Evolutionary conservation across 2,329 filamentous ascomycete species (phyloP), one percentile per base, ranked within the genome.

Genomic region (Fusarium tupiense): DNA sequence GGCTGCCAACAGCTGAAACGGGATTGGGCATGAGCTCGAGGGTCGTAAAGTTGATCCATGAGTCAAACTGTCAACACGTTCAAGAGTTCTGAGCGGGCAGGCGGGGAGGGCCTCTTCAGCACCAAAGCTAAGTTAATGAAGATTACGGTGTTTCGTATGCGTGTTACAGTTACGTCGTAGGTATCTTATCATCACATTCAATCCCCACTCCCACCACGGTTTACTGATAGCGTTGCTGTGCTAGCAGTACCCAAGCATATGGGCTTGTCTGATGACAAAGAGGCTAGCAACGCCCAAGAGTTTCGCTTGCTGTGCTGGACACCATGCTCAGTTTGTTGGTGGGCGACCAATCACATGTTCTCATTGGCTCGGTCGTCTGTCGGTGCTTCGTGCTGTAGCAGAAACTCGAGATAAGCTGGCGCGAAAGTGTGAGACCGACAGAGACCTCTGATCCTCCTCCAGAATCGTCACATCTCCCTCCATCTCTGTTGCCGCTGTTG

Each of bases 261-360:
- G 46, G 66, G 44, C 61, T 75, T 64, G 65, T 69, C 70, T 72
- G 70, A 69, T 67, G 58, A 50, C 50, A 61, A 58, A 53, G 56
- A 58, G 47, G 66, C 50, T 64, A 61, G 57, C 56, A 54, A 65
- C 19, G 43, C 35, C 37, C 16, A 67, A 67, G 43, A 53, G 53
- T n/a, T n/a, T 56, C 24, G 24, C 52, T 41, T n/a, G 52, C 50
- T 60, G 53, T 35, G 33, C 26, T 41, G 41, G n/a, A 24, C 26
- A 24, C 44, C 29, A 35, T 64, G 22, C 47, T 69, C 22, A 31
- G 22, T 29, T 46, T 46, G 52, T 40, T 59, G 44, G 56, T 72
- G 49, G 57, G 57, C 33, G 54, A 73, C 69, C 53, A 63, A 69
- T 63, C 44, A 41, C 52, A 35, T 38, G 31, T 33, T 38, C 49